Percentiles rank a stretch among this genome's conserved stretches.
These are phyloP conservation scores for Moesziomyces sp. DNA, from an alignment of 1,284 basidiomycete species.

Conservation along the genomic window DNA sequence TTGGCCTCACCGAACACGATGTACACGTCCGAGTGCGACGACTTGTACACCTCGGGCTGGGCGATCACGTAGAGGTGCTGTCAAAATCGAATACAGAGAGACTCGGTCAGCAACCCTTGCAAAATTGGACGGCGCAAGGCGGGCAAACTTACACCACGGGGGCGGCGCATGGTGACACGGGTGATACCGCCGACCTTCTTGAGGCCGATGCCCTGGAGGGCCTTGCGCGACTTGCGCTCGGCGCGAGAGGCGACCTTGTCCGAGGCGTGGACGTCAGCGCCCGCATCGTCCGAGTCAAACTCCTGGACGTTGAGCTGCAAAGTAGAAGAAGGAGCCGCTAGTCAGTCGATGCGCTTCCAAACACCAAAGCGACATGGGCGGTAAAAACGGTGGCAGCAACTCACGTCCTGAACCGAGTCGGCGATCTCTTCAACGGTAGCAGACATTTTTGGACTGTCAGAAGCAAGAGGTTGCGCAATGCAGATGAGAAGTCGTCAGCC, in stretches of 20 bases:
- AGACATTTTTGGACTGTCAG: slow-evolving; percentile 33
- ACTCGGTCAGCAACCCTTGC: neutral
- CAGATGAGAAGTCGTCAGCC: slow-evolving; percentile 5
- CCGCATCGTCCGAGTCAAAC: slow-evolving; percentile 73
- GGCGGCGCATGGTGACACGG: slow-evolving; percentile 90
- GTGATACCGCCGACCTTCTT: slow-evolving; percentile 93
- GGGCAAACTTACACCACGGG: slow-evolving; percentile 81
- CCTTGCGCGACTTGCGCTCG: slow-evolving; percentile 67
- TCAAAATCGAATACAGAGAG: neutral
- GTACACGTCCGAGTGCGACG: slow-evolving; percentile 95
- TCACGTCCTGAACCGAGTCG: slow-evolving; percentile 72
- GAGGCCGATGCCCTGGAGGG: slow-evolving; percentile 65
- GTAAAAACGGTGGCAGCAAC: slow-evolving; percentile 68
- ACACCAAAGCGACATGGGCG: too few species aligned
- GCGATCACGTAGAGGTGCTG: slow-evolving; percentile 92
- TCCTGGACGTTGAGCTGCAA: slow-evolving; percentile 69
- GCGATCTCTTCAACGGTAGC: slow-evolving; percentile 81
- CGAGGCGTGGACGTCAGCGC: slow-evolving; percentile 79
- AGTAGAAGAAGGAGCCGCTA: slow-evolving; percentile 1
- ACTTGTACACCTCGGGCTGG: slow-evolving; percentile 97
- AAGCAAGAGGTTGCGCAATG: neutral
- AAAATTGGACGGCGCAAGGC: neutral
- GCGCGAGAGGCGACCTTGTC: slow-evolving; percentile 84
- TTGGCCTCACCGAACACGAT: slow-evolving; percentile 99
- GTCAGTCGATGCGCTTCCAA: neutral